phyloP scores from a whole-genome alignment of 495 filamentous ascomycete species.

The Aspergillus egyptiacus region DNA sequence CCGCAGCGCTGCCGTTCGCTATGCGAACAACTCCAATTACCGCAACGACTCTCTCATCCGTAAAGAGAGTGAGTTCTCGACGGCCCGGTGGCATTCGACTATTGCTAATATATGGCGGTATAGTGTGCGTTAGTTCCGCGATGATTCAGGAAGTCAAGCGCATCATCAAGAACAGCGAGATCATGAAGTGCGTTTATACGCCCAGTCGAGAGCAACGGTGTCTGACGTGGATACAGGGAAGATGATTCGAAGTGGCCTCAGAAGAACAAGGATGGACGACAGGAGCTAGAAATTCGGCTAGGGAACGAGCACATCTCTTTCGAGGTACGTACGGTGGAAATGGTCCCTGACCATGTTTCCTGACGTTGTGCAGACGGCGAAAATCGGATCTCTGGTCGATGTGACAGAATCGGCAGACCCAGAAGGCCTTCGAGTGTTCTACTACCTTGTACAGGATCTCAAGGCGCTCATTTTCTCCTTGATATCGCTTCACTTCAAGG shows the following conservation, averaged over 20 bases:
- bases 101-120: conserved; percentile 20
- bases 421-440: conserved; percentile 96
- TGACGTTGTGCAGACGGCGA: conserved; percentile 66
- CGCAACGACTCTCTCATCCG: conserved; percentile 97
- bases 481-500: conserved; percentile 97
- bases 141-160: conserved; percentile 91
- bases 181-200: conserved; percentile 70
- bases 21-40: conserved; percentile 99
- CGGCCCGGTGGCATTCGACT: not conserved
- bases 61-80: conserved; percentile 82
- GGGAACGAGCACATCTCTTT: conserved; percentile 98
- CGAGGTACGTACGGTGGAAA: conserved; percentile 55
- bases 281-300: conserved; percentile 91
- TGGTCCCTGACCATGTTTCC: not conserved
- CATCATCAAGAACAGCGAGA: conserved; percentile 96
- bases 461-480: conserved; percentile 96
- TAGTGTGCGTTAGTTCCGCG: conserved; percentile 95
- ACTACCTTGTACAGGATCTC: conserved; percentile 97
- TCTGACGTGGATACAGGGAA: conserved; percentile 54
- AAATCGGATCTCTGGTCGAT: conserved; percentile 95
- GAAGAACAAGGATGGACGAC: conserved; percentile 98
- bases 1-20: conserved; percentile 88
- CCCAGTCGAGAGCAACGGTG: not conserved
- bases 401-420: conserved; percentile 94
- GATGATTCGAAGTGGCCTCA: conserved; percentile 99